Conservation (phyloP, 2,329 filamentous ascomycete genomes). For the Aureobasidium vineae region DNA sequence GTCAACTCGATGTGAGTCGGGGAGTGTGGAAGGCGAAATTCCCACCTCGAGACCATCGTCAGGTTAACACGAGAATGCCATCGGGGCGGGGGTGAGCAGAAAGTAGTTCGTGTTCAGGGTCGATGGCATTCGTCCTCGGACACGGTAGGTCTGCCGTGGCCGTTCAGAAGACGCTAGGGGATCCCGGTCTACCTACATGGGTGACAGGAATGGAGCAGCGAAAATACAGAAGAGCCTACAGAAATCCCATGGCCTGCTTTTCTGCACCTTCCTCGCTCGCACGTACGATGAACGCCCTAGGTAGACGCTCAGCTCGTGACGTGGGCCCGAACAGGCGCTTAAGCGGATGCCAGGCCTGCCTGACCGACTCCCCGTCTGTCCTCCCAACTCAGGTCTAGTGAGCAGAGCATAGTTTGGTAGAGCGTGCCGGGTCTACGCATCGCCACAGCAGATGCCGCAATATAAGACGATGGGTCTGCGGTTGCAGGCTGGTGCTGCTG, state of each 20-base stretch:
- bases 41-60: neutral
- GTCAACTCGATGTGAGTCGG: neutral
- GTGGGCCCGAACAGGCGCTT: constrained; percentile 1
- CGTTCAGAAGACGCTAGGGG: neutral
- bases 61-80: neutral
- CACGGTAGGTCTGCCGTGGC: neutral
- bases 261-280: neutral
- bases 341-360: neutral
- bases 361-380: constrained; percentile 18
- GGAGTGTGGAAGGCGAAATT: neutral
- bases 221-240: neutral
- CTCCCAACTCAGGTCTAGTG: neutral
- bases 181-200: neutral
- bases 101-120: too few relatives aligned
- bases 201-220: neutral
- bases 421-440: neutral
- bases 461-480: neutral
- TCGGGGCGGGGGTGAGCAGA: neutral
- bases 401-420: neutral
- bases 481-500: neutral
- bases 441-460: neutral
- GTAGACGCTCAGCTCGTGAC: neutral
- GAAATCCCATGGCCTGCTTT: neutral
- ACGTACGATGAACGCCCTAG: neutral
- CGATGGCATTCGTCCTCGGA: neutral